These are phyloP conservation scores for Fusarium bactridioides DNA, from an alignment of 2,329 filamentous ascomycete species.

Conservation along the genomic window DNA sequence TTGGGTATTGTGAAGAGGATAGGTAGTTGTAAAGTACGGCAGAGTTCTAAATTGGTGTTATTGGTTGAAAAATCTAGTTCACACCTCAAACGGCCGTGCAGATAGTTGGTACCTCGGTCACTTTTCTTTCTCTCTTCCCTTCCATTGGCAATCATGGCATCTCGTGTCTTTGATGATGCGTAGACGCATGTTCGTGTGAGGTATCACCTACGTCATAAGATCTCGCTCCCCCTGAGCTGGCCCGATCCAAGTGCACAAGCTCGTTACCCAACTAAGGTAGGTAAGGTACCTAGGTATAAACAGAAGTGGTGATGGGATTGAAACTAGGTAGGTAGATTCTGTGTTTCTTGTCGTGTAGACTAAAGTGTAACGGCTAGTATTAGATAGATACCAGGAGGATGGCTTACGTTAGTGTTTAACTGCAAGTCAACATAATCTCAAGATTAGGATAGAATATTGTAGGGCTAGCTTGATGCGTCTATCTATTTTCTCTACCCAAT, in stretches of 20 bases:
- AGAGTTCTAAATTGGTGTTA: neutral
- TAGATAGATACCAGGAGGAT: neutral
- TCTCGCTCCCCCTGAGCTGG: neutral
- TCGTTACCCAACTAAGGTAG: conserved; percentile 2
- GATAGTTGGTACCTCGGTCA: neutral
- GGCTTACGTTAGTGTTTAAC: neutral
- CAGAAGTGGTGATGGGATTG: neutral
- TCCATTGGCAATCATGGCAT: neutral
- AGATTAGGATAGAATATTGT: neutral
- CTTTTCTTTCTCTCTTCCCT: neutral
- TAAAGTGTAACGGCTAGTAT: neutral
- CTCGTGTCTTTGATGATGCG: conserved; percentile 33
- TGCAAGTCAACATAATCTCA: neutral
- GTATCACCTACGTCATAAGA: conserved; percentile 28
- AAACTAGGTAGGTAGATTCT: neutral
- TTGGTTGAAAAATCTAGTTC: neutral
- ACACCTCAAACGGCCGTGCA: neutral
- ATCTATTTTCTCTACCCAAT: neutral
- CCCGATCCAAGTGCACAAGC: conserved; percentile 11
- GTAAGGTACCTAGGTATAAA: conserved; percentile 1
- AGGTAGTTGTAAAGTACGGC: neutral
- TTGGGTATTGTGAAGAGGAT: neutral
- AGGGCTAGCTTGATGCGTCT: neutral
- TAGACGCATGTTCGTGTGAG: conserved; percentile 3
- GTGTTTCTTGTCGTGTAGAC: neutral